phyloP scores from a whole-genome alignment of 331 rosid species.

The Spiraea crenata region DNA sequence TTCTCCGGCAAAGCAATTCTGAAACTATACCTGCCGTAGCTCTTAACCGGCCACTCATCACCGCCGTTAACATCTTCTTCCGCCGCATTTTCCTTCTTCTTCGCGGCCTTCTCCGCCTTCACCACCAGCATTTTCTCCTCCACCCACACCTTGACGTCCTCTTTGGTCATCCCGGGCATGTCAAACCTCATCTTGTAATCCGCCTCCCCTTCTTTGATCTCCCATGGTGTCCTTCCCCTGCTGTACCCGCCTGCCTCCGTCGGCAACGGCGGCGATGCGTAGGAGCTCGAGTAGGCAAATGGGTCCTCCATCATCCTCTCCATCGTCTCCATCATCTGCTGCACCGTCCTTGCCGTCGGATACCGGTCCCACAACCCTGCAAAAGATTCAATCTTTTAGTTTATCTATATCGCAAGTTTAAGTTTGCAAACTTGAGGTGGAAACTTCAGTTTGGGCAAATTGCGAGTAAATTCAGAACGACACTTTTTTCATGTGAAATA shows the following conservation, averaged over 20 bases:
- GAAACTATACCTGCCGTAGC: constrained; percentile 67
- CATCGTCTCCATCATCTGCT: constrained; percentile 88
- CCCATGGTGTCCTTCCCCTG: constrained; percentile 86
- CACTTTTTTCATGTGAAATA: too few species aligned
- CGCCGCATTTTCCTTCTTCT: constrained; percentile 23
- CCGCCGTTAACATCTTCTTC: constrained; percentile 27
- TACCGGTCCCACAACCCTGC: constrained; percentile 80
- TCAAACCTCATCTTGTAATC: constrained; percentile 89
- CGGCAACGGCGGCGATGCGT: constrained; percentile 38
- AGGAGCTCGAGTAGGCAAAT: constrained; percentile 40
- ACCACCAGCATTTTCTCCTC: constrained; percentile 82
- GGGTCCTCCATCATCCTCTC: constrained; percentile 81
- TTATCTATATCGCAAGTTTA: not conserved
- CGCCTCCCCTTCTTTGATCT: constrained; percentile 60
- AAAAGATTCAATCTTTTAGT: not conserved
- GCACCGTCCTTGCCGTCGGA: constrained; percentile 75
- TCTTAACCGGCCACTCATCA: constrained; percentile 66
- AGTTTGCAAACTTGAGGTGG: not conserved
- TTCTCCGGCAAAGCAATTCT: constrained; percentile 78
- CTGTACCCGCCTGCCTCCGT: constrained; percentile 41
- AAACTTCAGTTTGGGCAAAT: not conserved
- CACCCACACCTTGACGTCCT: constrained; percentile 82
- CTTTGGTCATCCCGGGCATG: constrained; percentile 85
- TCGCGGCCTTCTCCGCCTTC: constrained; percentile 57
- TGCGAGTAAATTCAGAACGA: too few species aligned